phyloP scores from a whole-genome alignment of 441 rosid genomes.

The Gossypium schwendimanii region DNA sequence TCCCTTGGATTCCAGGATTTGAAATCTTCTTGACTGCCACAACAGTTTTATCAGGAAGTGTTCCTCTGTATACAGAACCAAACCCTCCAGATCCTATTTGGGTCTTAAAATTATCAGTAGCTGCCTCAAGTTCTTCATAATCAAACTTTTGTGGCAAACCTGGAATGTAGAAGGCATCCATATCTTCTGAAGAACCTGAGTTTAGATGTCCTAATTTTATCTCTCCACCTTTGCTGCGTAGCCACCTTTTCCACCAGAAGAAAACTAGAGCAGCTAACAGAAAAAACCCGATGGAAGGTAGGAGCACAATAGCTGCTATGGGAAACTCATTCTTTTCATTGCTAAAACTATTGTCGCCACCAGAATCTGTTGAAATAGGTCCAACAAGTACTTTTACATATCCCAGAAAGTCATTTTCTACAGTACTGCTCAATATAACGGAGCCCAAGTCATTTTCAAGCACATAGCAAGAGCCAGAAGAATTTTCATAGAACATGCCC shows the following conservation, averaged over 20 bases:
- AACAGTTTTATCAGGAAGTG: conserved; percentile 46
- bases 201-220: conserved; percentile 24
- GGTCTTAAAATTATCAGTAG: conserved; percentile 64
- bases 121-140: conserved; percentile 62
- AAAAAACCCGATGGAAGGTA: conserved; percentile 47
- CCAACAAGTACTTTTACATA: conserved; percentile 44
- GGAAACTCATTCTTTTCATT: conserved; percentile 37
- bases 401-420: conserved; percentile 31
- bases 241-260: conserved; percentile 57
- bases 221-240: conserved; percentile 22
- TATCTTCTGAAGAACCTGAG: conserved; percentile 50
- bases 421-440: conserved; percentile 27
- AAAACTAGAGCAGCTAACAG: conserved; percentile 34
- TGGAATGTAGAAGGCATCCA: conserved; percentile 65
- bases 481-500: conserved; percentile 54
- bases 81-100: conserved; percentile 82
- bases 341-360: conserved; percentile 1
- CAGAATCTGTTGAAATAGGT: conserved; percentile 19
- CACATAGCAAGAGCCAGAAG: conserved; percentile 59
- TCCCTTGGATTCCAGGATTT: conserved; percentile 69
- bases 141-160: conserved; percentile 78
- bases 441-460: conserved; percentile 62
- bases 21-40: conserved; percentile 79
- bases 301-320: conserved; percentile 47
- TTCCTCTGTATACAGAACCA: conserved; percentile 72